Percentiles rank a stretch among this genome's conserved stretches.
These are phyloP conservation scores for Fusarium robinianum DNA, from an alignment of 2,329 filamentous ascomycete genomes.

Conservation along the genomic window DNA sequence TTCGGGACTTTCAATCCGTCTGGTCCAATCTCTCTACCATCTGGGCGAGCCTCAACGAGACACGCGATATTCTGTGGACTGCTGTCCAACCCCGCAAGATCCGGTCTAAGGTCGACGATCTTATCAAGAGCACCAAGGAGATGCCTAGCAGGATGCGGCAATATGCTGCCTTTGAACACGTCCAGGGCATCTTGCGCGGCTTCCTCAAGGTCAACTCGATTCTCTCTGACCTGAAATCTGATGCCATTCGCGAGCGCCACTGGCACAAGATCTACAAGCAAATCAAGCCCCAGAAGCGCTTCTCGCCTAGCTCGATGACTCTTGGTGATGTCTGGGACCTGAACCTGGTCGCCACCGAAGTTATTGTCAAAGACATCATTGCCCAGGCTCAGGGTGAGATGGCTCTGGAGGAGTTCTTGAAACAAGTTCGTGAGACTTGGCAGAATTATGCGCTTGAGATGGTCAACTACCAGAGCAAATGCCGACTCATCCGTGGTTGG, in stretches of 20 bases:
- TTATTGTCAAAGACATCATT: slow-evolving; percentile 89
- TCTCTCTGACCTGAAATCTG: slow-evolving; percentile 89
- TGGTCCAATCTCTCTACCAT: slow-evolving; percentile 96
- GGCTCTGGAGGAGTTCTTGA: slow-evolving; percentile 96
- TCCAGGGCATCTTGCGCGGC: slow-evolving; percentile 86
- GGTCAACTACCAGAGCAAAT: slow-evolving; percentile 97
- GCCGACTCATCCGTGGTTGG: slow-evolving; percentile 94
- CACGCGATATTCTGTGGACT: slow-evolving; percentile 90
- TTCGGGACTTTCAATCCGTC: slow-evolving; percentile 98
- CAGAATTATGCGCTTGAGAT: slow-evolving; percentile 92
- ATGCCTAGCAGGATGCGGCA: slow-evolving; percentile 99
- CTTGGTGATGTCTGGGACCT: slow-evolving; percentile 99
- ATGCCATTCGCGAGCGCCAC: slow-evolving; percentile 93
- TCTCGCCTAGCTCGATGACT: slow-evolving; percentile 91
- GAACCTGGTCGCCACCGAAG: slow-evolving; percentile 84
- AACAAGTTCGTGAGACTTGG: slow-evolving; percentile 96
- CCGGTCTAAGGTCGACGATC: slow-evolving; percentile 81
- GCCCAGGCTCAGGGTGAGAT: slow-evolving; percentile 96
- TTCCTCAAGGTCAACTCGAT: slow-evolving; percentile 90
- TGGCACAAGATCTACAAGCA: slow-evolving; percentile 99
- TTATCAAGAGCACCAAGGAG: slow-evolving; percentile 98
- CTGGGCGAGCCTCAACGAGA: slow-evolving; percentile 94
- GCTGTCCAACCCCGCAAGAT: slow-evolving; percentile 95
- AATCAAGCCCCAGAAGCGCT: slow-evolving; percentile 88
- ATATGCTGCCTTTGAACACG: slow-evolving; percentile 99